Conservation (phyloP, 2,329 filamentous ascomycete species). For the Colletotrichum trifolii region DNA sequence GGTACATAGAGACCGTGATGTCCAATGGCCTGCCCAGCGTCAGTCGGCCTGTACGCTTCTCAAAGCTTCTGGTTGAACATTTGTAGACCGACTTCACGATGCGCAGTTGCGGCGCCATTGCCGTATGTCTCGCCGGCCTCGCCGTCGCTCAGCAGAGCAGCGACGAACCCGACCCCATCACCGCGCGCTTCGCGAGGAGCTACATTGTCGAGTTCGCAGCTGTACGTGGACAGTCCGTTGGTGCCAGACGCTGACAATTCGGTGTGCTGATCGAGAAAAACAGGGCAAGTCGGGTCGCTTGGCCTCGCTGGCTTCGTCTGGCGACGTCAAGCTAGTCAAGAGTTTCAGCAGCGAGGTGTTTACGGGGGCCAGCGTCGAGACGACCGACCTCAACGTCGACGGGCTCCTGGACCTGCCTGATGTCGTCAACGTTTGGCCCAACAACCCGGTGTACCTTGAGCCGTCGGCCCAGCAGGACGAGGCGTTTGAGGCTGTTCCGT, state of each 20-base stretch:
- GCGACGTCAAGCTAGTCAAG: conserved; percentile 22
- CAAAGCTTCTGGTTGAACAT: too few relatives aligned
- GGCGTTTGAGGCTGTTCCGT: not conserved
- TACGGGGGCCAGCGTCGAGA: conserved; percentile 48
- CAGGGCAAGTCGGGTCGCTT: conserved; percentile 2
- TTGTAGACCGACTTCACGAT: not conserved
- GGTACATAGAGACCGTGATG: too few relatives aligned
- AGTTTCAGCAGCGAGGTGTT: conserved; percentile 45
- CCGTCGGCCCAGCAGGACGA: conserved; percentile 3
- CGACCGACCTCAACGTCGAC: conserved; percentile 46
- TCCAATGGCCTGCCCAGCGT: too few relatives aligned
- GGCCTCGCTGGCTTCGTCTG: conserved; percentile 12
- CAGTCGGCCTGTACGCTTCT: too few relatives aligned
- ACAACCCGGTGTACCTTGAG: conserved; percentile 17
- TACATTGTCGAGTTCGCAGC: conserved; percentile 33
- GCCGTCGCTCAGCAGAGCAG: conserved; percentile 2
- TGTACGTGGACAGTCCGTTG: conserved; percentile 4
- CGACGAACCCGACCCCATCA: conserved; percentile 1
- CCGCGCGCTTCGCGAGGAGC: conserved; percentile 10
- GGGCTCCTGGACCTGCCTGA: conserved; percentile 46
- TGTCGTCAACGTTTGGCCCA: conserved; percentile 50
- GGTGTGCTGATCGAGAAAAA: not conserved
- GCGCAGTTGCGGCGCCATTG: not conserved
- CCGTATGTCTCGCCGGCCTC: conserved; percentile 1
- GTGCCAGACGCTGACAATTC: fast-evolving